Evolutionary conservation across 768 basidiomycete species (phyloP).

Genomic region (Gymnopilus junonius): DNA sequence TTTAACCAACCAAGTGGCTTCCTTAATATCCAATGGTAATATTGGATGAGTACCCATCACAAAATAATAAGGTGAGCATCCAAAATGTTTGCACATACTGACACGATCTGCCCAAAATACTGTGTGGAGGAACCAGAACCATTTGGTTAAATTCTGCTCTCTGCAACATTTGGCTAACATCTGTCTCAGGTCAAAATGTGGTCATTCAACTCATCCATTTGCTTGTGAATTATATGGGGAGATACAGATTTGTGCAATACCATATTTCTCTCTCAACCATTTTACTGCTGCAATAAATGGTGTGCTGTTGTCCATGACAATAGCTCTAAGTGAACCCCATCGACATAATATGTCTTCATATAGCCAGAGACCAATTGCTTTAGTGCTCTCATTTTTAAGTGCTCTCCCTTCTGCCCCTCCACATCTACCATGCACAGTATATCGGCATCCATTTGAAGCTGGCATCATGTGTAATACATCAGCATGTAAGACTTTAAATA

Average conservation of each 20-base stretch:
- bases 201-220: conserved; percentile 23
- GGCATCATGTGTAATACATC: conserved; percentile 43
- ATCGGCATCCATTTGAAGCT: conserved; percentile 28
- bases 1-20: conserved; percentile 32
- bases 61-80: conserved; percentile 36
- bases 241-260: conserved; percentile 16
- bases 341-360: conserved; percentile 24
- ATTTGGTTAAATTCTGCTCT: conserved; percentile 30
- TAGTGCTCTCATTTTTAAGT: conserved; percentile 25
- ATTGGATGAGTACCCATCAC: conserved; percentile 33
- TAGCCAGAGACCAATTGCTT: conserved; percentile 31
- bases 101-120: conserved; percentile 34
- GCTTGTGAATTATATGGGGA: conserved; percentile 26
- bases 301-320: conserved; percentile 43
- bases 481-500: conserved; percentile 33
- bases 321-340: conserved; percentile 22
- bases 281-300: conserved; percentile 12
- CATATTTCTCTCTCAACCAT: too few relatives aligned
- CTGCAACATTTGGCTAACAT: conserved; percentile 35
- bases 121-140: conserved; percentile 22
- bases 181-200: conserved; percentile 34
- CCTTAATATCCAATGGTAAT: conserved; percentile 33
- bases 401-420: conserved; percentile 18
- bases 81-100: conserved; percentile 27
- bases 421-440: conserved; percentile 39